These are phyloP conservation scores for Acanthamoeba castellanii DNA, from an alignment of 208 protist species.

Conservation along the genomic window DNA sequence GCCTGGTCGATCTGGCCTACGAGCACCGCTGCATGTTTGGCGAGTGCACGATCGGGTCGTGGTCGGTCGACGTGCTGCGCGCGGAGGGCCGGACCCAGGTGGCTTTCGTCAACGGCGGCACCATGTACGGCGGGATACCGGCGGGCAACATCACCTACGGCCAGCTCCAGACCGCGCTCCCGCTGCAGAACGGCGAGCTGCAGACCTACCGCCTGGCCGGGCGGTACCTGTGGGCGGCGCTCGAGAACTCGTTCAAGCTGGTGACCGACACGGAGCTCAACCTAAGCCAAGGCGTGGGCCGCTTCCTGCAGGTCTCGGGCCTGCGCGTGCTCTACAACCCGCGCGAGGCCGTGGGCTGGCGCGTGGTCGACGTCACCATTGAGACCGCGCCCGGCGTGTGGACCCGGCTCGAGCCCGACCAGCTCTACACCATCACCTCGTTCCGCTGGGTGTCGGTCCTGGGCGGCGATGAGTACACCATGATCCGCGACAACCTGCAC, in stretches of 20 bases:
- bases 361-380: slow-evolving; percentile 11
- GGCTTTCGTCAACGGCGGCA: neutral
- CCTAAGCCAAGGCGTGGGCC: slow-evolving; percentile 48
- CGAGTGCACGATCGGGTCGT: slow-evolving; percentile 34
- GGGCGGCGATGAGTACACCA: too few species aligned
- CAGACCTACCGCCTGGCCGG: neutral
- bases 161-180: neutral
- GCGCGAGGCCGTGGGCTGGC: neutral
- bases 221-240: slow-evolving; percentile 26
- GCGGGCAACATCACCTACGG: slow-evolving; percentile 3
- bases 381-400: neutral
- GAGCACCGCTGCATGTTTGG: slow-evolving; percentile 38
- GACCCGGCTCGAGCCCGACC: neutral
- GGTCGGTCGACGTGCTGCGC: neutral
- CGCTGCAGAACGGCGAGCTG: neutral
- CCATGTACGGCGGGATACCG: neutral
- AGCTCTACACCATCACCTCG: neutral
- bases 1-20: neutral
- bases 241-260: slow-evolving; percentile 27
- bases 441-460: too few species aligned
- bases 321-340: slow-evolving; percentile 56
- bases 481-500: too few species aligned
- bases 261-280: slow-evolving; percentile 58
- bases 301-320: slow-evolving; percentile 59
- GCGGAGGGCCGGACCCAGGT: neutral